Evolutionary conservation across 176 grass and related monocot species (phyloP), one percentile per base, ranked within the genome.

Genomic region (Triticum monococcum): DNA sequence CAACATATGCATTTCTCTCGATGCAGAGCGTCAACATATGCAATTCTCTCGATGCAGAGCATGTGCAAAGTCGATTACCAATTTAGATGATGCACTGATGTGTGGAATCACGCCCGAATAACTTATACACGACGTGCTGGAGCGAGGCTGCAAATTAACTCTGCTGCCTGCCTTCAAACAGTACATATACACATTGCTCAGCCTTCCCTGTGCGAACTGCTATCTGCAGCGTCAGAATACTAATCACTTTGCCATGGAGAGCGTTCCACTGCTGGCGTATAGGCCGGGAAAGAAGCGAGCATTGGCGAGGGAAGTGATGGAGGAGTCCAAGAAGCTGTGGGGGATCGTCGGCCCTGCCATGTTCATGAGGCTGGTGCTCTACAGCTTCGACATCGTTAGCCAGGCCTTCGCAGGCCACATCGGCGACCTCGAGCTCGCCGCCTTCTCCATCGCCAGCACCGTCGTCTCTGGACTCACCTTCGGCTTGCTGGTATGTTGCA

Each of bases 371-470:
- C 68, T 85, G 18, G 35, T 80, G 5, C 11, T 89, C 60, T 75
- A 75, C 69, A 76, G 84, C 50, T 85, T 86, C 62, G 69, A 22
- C 66, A 24, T 91, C 24, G 30, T 96, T 75, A 83, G 89, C 14
- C 90, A 91, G 68, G 86, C 90, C 79, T 90, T 92, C 79, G 81
- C 69, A 1, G 90, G 93, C 30, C 93, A 92, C 45, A 76, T 76
- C 73, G 73, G 73, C 13, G 73, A 76, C 25, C 73, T 76, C 73
- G 73, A 76, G 73, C 91, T 95, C 57, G 93, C 91, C 25, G 70
- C 93, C 71, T 72, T 93, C 80, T 91, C 91, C 83, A 89, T 95
- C 64, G 86, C 88, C 32, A 24, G 64, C 76, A 89, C 61, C 41
- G 86, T 95, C 64, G 89, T 93, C 65, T 57, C 78, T 17, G 88